These are phyloP conservation scores for Xylariaceae sp. DNA, from an alignment of 2,329 filamentous ascomycete genomes.

Conservation along the genomic window DNA sequence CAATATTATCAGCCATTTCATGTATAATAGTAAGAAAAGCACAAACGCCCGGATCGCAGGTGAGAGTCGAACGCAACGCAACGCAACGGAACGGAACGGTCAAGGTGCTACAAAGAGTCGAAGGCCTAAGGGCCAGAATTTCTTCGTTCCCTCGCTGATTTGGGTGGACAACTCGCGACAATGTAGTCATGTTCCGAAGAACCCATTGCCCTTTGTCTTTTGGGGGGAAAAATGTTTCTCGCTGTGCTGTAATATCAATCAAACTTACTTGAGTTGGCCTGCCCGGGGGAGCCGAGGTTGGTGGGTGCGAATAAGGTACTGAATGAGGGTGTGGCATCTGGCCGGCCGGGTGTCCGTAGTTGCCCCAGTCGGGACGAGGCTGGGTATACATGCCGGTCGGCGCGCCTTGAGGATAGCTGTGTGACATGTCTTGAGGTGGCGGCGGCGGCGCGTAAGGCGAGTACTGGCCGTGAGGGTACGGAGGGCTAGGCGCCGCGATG, in stretches of 20 bases:
- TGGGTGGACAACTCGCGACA: neutral
- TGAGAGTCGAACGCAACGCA: neutral
- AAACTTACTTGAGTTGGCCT: conserved; percentile 56
- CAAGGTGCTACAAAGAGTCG: neutral
- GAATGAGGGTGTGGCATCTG: conserved; percentile 48
- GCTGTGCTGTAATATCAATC: neutral
- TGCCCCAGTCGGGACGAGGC: conserved; percentile 68
- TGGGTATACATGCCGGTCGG: conserved; percentile 57
- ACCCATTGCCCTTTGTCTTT: neutral
- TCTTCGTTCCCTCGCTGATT: neutral
- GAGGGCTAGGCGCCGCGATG: conserved; percentile 88
- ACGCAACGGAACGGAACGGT: too few species aligned
- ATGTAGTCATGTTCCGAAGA: neutral
- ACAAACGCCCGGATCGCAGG: neutral
- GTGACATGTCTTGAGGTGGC: conserved; percentile 78
- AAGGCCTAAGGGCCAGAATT: neutral
- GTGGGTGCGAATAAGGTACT: conserved; percentile 48
- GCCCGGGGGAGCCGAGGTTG: conserved; percentile 49
- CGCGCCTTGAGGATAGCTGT: conserved; percentile 62
- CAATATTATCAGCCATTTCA: conserved; percentile 33
- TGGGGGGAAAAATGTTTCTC: neutral
- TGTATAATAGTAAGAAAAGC: conserved; percentile 10
- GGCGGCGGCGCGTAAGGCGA: conserved; percentile 78
- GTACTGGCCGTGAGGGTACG: conserved; percentile 77
- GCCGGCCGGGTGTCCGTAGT: conserved; percentile 51